Base-by-base conservation (phyloP, 129 eudicot species). In the Tagetes erecta region DNA sequence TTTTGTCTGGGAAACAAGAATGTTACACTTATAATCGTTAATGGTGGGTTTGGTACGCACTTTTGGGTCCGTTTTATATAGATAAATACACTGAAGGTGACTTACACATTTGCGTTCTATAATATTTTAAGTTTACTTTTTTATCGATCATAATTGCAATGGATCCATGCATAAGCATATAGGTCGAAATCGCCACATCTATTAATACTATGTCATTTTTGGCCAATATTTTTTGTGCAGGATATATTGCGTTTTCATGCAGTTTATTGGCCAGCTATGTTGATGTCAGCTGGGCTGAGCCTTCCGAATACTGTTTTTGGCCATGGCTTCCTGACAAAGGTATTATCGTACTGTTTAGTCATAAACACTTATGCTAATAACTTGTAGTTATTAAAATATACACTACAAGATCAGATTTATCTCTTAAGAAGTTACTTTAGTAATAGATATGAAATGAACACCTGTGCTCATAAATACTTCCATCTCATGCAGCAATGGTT, bases 181-280 rank as follows among this genome's bases (percentile, higher is more conserved):
- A 13, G 9, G 6, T 14, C 34, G 0, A 64, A 34, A 64, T 38
- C 11, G 13, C 69, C 69, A n/a, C 12, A n/a, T 62, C 67, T 11
- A 36, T 38, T 36, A 36, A 35, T 38, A 40, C 38, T 49, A 12
- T n/a, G 11, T 50, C 36, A 67, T 55, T 13, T 45, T 41, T 67
- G 75, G 8, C 39, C 44, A 50, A 37, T 76, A 38, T 69, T 37
- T 40, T 62, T 78, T 77, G n/a, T 86, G 86, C 94, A 95, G 99
- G 99, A 95, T 77, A 95, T 95, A 63, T 87, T 95, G 76, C 93
- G 99, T 44, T 95, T 95, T 80, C 99, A 95, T 87, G 99, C 99
- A 76, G 99, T 95, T 75, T 95, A 95, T 80, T 95, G 99, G 99
- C 99, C 99, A 36, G 99, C 99, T 70, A 95, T 95, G 99, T 78